These are phyloP conservation scores for Plantago coronopus DNA, from an alignment of 305 asterid species.

Conservation along the genomic window DNA sequence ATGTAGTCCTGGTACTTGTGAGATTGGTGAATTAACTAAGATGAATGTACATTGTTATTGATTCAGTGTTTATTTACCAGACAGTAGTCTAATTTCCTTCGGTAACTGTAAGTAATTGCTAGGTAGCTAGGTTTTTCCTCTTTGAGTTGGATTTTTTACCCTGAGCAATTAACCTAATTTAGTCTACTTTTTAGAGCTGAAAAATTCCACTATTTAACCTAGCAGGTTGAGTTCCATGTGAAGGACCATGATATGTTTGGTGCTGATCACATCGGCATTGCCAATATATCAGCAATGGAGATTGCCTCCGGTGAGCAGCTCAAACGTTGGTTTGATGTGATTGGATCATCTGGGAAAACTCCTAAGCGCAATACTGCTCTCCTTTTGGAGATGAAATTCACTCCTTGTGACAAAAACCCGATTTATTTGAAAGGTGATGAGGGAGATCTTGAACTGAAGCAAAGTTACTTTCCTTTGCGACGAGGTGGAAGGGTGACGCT, in stretches of 20 bases:
- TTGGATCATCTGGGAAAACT: constrained; percentile 58
- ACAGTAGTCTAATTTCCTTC: too few relatives aligned
- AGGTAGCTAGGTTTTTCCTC: too few relatives aligned
- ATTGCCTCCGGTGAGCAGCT: constrained; percentile 57
- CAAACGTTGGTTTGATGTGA: constrained; percentile 76
- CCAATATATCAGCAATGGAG: constrained; percentile 48
- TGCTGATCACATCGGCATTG: constrained; percentile 76
- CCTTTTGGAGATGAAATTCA: constrained; percentile 48
- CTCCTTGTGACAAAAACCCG: constrained; percentile 43
- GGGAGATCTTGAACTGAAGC: constrained; percentile 40
- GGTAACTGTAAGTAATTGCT: too few relatives aligned
- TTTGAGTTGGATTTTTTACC: background rate
- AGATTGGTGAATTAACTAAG: background rate
- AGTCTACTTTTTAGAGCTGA: too few relatives aligned
- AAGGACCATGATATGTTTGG: constrained; percentile 92
- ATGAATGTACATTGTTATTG: background rate
- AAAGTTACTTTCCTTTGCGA: constrained; percentile 78
- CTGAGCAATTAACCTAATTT: background rate
- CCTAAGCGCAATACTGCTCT: constrained; percentile 66
- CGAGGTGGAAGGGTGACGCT: constrained; percentile 73
- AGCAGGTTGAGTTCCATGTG: constrained; percentile 70
- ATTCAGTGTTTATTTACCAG: too few relatives aligned
- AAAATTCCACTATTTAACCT: too few relatives aligned
- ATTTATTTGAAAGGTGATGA: constrained; percentile 34
- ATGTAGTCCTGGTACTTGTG: background rate